Evolutionary conservation across 1,284 basidiomycete genomes (phyloP).

Genomic region (Retiboletus flavoniger): DNA sequence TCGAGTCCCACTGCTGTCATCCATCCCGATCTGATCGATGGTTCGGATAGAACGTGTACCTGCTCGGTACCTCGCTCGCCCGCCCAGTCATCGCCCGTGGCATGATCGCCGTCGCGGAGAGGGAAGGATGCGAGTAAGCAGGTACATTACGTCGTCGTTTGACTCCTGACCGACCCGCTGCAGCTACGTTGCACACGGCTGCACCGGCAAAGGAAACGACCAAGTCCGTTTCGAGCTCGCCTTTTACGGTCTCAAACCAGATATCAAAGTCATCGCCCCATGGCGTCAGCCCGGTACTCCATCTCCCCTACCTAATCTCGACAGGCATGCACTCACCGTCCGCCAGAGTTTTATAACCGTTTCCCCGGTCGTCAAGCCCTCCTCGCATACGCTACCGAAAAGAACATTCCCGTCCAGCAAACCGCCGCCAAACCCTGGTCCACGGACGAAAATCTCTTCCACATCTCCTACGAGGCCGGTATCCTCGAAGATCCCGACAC

Average conservation of each 20-base stretch:
- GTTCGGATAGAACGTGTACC: conserved; percentile 80
- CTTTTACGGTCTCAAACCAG: conserved; percentile 97
- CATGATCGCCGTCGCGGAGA: conserved; percentile 93
- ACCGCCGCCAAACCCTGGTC: conserved; percentile 99
- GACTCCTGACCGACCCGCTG: conserved; percentile 5
- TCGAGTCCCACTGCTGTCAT: conserved; percentile 5
- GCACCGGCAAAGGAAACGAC: conserved; percentile 99
- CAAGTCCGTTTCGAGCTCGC: conserved; percentile 99
- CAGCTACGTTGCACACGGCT: conserved; percentile 96
- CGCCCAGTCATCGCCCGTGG: conserved; percentile 98
- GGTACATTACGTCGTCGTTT: not conserved
- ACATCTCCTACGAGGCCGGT: conserved; percentile 99
- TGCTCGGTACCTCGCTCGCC: conserved; percentile 96
- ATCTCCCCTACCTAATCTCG: not conserved
- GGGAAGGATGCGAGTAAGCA: conserved; percentile 88
- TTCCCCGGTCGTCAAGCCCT: conserved; percentile 95
- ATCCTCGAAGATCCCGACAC: conserved; percentile 97
- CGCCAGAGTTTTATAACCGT: conserved; percentile 92
- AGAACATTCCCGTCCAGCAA: conserved; percentile 92
- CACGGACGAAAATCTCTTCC: conserved; percentile 98
- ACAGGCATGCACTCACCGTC: not conserved
- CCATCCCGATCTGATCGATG: conserved; percentile 9
- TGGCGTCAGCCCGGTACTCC: conserved; percentile 87
- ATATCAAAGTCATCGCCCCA: conserved; percentile 98
- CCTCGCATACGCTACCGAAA: conserved; percentile 86